These are phyloP conservation scores for Juncus effusus DNA, from an alignment of 176 grass and related monocot genomes.

Conservation along the genomic window DNA sequence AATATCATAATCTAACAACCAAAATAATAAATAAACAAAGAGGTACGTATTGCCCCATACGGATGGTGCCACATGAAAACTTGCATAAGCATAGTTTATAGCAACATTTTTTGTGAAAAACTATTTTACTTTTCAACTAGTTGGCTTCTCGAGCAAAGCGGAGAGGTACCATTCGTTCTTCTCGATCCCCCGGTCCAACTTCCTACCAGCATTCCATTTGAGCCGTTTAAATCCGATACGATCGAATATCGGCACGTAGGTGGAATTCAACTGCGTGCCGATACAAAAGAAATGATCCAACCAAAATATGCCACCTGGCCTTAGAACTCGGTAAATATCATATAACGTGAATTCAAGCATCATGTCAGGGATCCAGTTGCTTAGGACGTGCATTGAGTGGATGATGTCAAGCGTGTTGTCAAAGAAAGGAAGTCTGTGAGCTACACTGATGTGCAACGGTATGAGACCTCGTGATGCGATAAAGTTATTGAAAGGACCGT, in stretches of 20 bases:
- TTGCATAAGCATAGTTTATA: too few species aligned
- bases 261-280: conserved; percentile 25
- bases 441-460: conserved; percentile 37
- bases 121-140: neutral
- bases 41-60: too few species aligned
- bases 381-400: conserved; percentile 39
- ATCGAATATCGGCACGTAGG: conserved; percentile 35
- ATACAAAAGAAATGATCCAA: conserved; percentile 46
- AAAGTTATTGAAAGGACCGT: conserved; percentile 58
- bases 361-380: conserved; percentile 39
- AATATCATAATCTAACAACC: too few species aligned
- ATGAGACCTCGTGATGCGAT: conserved; percentile 47
- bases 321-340: conserved; percentile 44
- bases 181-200: conserved; percentile 37
- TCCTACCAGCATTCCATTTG: conserved; percentile 43
- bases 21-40: too few species aligned
- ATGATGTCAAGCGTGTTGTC: conserved; percentile 43
- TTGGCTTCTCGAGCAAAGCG: conserved; percentile 45
- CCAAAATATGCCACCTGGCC: conserved; percentile 45
- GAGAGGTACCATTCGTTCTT: conserved; percentile 56
- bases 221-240: conserved; percentile 39
- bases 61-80: too few species aligned
- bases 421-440: conserved; percentile 40
- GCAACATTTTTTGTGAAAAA: too few species aligned
- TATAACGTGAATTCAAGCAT: conserved; percentile 39